These are phyloP conservation scores for Tolypocladium inflatum DNA, from an alignment of 2,329 filamentous ascomycete genomes.

Conservation along the genomic window DNA sequence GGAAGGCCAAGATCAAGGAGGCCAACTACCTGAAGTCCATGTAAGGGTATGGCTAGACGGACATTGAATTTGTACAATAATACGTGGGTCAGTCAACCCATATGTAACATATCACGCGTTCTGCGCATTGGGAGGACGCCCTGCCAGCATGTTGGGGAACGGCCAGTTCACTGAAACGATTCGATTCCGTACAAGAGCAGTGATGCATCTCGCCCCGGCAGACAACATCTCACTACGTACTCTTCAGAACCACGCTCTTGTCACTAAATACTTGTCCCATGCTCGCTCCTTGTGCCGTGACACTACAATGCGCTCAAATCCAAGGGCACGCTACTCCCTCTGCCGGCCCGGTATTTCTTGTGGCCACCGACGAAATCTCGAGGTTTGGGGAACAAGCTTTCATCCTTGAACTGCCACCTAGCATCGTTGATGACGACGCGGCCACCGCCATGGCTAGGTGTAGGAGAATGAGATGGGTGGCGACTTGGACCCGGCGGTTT, in stretches of 20 bases:
- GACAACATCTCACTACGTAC: background rate
- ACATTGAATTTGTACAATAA: slow-evolving; percentile 14
- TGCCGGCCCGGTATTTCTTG: slow-evolving; percentile 78
- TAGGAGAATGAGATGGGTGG: slow-evolving; percentile 16
- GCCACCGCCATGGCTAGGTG: slow-evolving; percentile 16
- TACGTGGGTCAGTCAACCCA: slow-evolving; percentile 7
- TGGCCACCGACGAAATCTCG: slow-evolving; percentile 66
- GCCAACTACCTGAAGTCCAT: slow-evolving; percentile 76
- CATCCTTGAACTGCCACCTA: slow-evolving; percentile 81
- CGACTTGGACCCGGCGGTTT: slow-evolving; percentile 38
- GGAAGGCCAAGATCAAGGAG: slow-evolving; percentile 73
- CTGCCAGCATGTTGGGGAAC: background rate
- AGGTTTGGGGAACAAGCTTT: slow-evolving; percentile 74
- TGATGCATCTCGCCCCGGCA: background rate
- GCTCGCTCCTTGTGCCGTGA: background rate
- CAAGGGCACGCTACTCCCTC: slow-evolving; percentile 88
- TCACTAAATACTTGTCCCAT: background rate
- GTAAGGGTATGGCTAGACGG: slow-evolving; percentile 28
- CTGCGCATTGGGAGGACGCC: background rate
- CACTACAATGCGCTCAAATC: slow-evolving; percentile 51
- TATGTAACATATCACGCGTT: slow-evolving; percentile 15
- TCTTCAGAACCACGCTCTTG: background rate
- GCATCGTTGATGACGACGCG: slow-evolving; percentile 61
- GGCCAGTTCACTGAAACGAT: background rate
- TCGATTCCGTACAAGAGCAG: background rate